phyloP scores from a whole-genome alignment of 768 basidiomycete genomes.

The Erythrobasidium yunnanense region DNA sequence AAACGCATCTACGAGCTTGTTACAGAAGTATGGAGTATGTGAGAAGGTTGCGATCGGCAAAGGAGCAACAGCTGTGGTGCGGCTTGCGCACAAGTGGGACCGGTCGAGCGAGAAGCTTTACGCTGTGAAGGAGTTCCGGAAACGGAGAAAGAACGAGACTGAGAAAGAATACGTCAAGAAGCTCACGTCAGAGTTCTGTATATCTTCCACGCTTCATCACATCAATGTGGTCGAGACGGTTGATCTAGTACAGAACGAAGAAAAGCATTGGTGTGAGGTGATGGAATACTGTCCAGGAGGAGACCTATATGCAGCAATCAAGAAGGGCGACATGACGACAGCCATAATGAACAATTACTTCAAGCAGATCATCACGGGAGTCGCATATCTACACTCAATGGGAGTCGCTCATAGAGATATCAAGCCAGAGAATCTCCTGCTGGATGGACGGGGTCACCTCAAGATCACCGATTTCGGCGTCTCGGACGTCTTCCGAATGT shows the following conservation, averaged over 20 bases:
- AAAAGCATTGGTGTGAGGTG: conserved; percentile 93
- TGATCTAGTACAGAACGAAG: conserved; percentile 97
- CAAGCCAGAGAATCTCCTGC: conserved; percentile 95
- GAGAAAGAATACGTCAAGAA: conserved; percentile 99
- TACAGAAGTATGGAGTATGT: conserved; percentile 87
- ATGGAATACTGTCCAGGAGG: conserved; percentile 97
- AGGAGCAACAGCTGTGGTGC: conserved; percentile 93
- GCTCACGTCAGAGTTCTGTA: conserved; percentile 97
- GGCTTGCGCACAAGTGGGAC: conserved; percentile 98
- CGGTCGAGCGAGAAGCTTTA: conserved; percentile 78
- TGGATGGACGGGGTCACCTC: conserved; percentile 76
- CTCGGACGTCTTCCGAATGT: conserved; percentile 94
- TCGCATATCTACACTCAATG: conserved; percentile 84
- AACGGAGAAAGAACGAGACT: conserved; percentile 91
- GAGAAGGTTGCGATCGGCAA: conserved; percentile 95
- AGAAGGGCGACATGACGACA: conserved; percentile 84
- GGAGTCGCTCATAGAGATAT: conserved; percentile 96
- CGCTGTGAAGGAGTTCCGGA: conserved; percentile 98
- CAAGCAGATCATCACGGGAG: conserved; percentile 84
- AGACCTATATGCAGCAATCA: conserved; percentile 95
- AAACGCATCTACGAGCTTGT: conserved; percentile 19
- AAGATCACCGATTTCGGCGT: conserved; percentile 99
- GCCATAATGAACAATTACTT: conserved; percentile 95
- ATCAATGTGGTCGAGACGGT: conserved; percentile 95
- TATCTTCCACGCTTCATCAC: conserved; percentile 68